Evolutionary conservation across 352 stramenopile genomes (phyloP).

Genomic region (Phytopythium vexans): DNA sequence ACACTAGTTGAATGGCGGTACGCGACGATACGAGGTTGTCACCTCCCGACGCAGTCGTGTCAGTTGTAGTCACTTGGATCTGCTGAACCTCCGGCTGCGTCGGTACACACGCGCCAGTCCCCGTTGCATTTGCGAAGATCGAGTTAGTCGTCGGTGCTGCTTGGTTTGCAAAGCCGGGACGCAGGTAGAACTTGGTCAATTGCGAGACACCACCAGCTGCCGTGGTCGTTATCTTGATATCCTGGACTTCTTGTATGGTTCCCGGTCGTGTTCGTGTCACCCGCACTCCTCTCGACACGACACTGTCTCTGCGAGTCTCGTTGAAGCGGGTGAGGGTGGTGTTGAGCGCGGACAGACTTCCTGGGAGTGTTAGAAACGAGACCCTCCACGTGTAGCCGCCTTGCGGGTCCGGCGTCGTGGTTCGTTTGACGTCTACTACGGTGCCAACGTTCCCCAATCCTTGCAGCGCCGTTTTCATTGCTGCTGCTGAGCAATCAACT

Average conservation of each 20-base stretch:
- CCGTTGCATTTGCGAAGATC: conserved; percentile 81
- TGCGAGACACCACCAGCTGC: conserved; percentile 23
- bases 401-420: conserved; percentile 63
- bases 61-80: conserved; percentile 86
- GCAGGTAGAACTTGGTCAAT: conserved; percentile 42
- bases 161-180: conserved; percentile 39
- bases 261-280: conserved; percentile 40
- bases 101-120: conserved; percentile 57
- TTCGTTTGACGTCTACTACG: conserved; percentile 54
- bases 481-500: conserved; percentile 63
- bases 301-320: conserved; percentile 48
- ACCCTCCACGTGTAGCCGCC: conserved; percentile 94
- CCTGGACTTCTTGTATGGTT: conserved; percentile 65
- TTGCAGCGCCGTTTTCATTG: conserved; percentile 68
- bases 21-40: conserved; percentile 86
- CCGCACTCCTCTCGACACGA: conserved; percentile 41
- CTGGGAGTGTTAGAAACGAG: conserved; percentile 84
- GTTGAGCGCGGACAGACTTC: conserved; percentile 32
- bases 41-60: conserved; percentile 88
- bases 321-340: conserved; percentile 26
- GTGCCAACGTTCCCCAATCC: conserved; percentile 41
- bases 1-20: conserved; percentile 87
- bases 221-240: conserved; percentile 57
- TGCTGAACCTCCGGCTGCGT: conserved; percentile 84
- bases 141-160: conserved; percentile 52